These are phyloP conservation scores for Cyclotella atomus DNA, from an alignment of 108 stramenopile genomes.

Conservation along the genomic window DNA sequence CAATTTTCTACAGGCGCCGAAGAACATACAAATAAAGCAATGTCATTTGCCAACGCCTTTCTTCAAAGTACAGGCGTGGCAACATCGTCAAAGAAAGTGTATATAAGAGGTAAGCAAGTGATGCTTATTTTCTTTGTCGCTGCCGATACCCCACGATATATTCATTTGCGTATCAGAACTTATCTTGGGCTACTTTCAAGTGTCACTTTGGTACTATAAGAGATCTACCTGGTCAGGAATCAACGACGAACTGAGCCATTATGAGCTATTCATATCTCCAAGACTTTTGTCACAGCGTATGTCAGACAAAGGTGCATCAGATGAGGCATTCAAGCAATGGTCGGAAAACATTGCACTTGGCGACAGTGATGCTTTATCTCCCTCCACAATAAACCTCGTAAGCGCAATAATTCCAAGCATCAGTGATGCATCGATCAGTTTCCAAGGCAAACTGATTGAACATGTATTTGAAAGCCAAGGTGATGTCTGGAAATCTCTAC, in stretches of 20 bases:
- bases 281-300: conserved; percentile 4
- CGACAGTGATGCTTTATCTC: conserved; percentile 21
- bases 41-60: neutral
- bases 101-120: no score
- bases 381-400: conserved; percentile 40
- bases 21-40: neutral
- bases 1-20: conserved; percentile 12
- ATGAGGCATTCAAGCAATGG: conserved; percentile 51
- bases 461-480: conserved; percentile 50
- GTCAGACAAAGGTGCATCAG: neutral
- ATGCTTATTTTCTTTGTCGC: no score
- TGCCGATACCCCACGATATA: no score
- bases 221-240: conserved; percentile 36
- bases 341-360: conserved; percentile 22
- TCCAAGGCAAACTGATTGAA: conserved; percentile 82
- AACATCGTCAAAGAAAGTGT: conserved; percentile 49
- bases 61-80: neutral
- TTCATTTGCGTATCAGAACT: no score
- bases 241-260: no score
- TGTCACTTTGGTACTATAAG: conserved; percentile 85
- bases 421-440: conserved; percentile 83
- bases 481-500: conserved; percentile 38
- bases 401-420: conserved; percentile 73
- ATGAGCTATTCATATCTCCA: conserved; percentile 13
- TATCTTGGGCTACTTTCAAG: conserved; percentile 69